phyloP scores from a whole-genome alignment of 352 stramenopile genomes.

The Blastocystis sp. region DNA sequence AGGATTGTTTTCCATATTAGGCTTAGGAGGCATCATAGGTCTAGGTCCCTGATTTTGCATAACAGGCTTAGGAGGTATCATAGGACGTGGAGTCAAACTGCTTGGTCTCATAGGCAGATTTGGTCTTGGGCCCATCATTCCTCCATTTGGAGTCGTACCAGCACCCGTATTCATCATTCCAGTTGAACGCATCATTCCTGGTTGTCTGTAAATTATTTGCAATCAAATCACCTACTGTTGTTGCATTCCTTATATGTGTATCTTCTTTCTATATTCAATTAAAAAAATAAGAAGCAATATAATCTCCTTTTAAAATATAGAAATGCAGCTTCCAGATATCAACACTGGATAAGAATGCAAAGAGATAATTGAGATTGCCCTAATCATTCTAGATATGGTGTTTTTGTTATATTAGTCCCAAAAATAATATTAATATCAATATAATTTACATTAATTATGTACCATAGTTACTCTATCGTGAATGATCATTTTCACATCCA shows the following conservation, averaged over 20 bases:
- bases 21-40: constrained; percentile 4
- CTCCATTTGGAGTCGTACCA: background rate
- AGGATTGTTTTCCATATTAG: background rate
- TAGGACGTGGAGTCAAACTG: background rate
- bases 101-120: background rate
- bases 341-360: constrained; percentile 59
- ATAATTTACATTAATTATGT: background rate
- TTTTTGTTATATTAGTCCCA: background rate
- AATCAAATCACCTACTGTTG: constrained; percentile 12
- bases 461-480: background rate
- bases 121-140: constrained; percentile 1
- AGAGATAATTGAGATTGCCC: constrained; percentile 8
- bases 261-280: background rate
- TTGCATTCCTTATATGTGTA: constrained; percentile 43
- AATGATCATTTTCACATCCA: background rate
- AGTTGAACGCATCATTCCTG: background rate
- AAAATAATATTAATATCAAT: background rate
- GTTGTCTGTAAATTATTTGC: background rate
- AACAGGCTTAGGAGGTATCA: background rate
- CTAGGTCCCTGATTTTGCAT: background rate
- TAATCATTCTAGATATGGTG: constrained; percentile 17
- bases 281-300: background rate
- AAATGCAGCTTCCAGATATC: constrained; percentile 13
- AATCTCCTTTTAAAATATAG: constrained; percentile 27
- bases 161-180: constrained; percentile 1